Evolutionary conservation across 1,139 yeast species (phyloP).

Genomic region (Saccharomyces hybrid): DNA sequence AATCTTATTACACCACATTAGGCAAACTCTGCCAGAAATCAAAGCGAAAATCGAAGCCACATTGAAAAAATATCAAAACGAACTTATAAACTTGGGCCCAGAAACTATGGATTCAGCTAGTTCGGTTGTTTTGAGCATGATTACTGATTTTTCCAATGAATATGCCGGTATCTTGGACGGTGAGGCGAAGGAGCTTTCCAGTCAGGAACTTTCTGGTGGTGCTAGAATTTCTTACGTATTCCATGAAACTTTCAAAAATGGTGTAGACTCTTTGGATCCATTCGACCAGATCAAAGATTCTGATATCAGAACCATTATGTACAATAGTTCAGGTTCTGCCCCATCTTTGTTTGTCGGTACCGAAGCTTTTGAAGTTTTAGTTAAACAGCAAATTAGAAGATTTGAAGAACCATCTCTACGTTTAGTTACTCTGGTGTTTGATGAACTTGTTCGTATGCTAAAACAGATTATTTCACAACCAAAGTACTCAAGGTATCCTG

Average conservation of each 20-base stretch:
- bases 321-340: constrained; percentile 93
- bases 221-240: constrained; percentile 97
- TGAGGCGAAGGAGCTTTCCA: constrained; percentile 80
- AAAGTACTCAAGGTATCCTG: constrained; percentile 82
- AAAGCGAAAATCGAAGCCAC: constrained; percentile 83
- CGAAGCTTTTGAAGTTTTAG: constrained; percentile 93
- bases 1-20: constrained; percentile 86
- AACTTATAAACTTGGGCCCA: constrained; percentile 72
- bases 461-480: constrained; percentile 79
- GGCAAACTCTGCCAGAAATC: constrained; percentile 89
- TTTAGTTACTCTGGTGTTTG: constrained; percentile 86
- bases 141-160: constrained; percentile 88
- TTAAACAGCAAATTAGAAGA: constrained; percentile 87
- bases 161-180: constrained; percentile 90
- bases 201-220: constrained; percentile 88
- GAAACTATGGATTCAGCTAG: constrained; percentile 82
- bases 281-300: constrained; percentile 95
- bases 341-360: constrained; percentile 98
- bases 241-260: constrained; percentile 92
- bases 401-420: constrained; percentile 91
- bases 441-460: constrained; percentile 85
- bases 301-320: constrained; percentile 95
- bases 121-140: constrained; percentile 81
- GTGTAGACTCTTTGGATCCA: constrained; percentile 89
- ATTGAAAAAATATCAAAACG: constrained; percentile 74